Percentiles rank a stretch among this genome's conserved stretches.
Evolutionary conservation across 2,329 filamentous ascomycete genomes (phyloP).

Genomic region (Camptophora hylomeconis): DNA sequence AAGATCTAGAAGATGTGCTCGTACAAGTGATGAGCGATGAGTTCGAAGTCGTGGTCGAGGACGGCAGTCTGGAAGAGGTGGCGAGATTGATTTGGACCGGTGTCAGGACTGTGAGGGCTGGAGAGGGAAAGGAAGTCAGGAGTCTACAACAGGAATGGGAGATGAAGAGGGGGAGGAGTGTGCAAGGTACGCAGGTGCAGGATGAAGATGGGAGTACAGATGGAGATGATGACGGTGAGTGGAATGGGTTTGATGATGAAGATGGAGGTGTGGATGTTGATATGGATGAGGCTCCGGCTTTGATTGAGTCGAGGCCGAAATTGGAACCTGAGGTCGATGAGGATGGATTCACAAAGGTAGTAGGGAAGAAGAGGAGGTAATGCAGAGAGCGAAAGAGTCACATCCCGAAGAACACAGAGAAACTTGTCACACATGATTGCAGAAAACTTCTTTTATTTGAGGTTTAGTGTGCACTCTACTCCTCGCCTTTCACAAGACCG

Average conservation of each 20-base stretch:
- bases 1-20: conserved; percentile 72
- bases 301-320: conserved; percentile 40
- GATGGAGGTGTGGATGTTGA: conserved; percentile 45
- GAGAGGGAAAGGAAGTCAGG: conserved; percentile 35
- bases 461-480: conserved; percentile 1
- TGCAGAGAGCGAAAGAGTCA: conserved; percentile 1
- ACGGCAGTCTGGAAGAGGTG: conserved; percentile 66
- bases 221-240: conserved; percentile 41
- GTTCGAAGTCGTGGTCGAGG: conserved; percentile 85
- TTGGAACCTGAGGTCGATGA: conserved; percentile 61
- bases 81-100: conserved; percentile 60
- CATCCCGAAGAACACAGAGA: not conserved
- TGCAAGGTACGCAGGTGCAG: conserved; percentile 13
- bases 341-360: conserved; percentile 68
- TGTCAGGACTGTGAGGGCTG: conserved; percentile 41
- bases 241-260: conserved; percentile 41
- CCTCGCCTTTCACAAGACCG: conserved; percentile 37
- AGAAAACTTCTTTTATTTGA: not conserved
- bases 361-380: conserved; percentile 50
- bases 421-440: not conserved
- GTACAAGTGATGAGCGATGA: conserved; percentile 90
- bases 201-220: conserved; percentile 43
- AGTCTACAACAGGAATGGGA: conserved; percentile 40
- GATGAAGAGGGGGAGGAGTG: conserved; percentile 26
- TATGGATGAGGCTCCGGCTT: conserved; percentile 56